Percentiles rank a stretch among this genome's conserved stretches.
These are phyloP conservation scores for Cardamine occulta DNA, from an alignment of 345 rosid genomes.

Conservation along the genomic window DNA sequence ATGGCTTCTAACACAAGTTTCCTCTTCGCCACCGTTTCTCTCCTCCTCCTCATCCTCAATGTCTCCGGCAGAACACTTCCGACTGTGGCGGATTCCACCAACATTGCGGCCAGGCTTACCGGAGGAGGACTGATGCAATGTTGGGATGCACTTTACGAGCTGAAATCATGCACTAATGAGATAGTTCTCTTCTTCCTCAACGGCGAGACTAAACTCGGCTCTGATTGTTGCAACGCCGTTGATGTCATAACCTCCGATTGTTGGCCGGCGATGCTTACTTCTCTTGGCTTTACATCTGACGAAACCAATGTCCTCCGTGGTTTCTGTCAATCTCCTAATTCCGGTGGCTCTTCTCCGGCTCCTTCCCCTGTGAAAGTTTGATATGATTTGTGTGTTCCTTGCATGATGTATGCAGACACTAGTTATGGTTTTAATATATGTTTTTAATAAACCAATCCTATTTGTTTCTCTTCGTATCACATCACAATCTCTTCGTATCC, in stretches of 20 bases:
- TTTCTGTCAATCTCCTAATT: constrained; percentile 46
- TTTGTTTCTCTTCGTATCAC: too few species aligned
- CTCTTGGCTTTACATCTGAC: constrained; percentile 66
- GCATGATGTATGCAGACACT: constrained; percentile 11
- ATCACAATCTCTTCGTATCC: too few species aligned
- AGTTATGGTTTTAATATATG: constrained; percentile 6
- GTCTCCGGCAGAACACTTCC: constrained; percentile 27
- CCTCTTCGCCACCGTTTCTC: constrained; percentile 15
- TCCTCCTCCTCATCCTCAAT: background rate
- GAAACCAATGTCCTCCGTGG: constrained; percentile 65
- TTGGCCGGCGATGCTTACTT: constrained; percentile 83
- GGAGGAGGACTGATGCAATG: constrained; percentile 58
- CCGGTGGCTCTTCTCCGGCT: constrained; percentile 37
- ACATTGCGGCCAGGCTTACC: constrained; percentile 42
- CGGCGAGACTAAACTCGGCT: constrained; percentile 59
- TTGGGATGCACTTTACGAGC: constrained; percentile 64
- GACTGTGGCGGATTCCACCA: background rate
- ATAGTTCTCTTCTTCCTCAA: constrained; percentile 61
- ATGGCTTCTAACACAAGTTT: constrained; percentile 34
- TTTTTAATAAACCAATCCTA: too few species aligned
- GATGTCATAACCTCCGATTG: constrained; percentile 58
- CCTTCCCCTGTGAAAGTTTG: constrained; percentile 28
- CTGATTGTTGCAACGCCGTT: constrained; percentile 61
- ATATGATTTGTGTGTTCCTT: background rate
- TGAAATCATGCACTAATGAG: constrained; percentile 70